A percentile compares a stretch with the other conserved stretches of the same genome.
Evolutionary conservation across 371 early-diverging fungal genomes (phyloP).

Genomic region (Mortierella sp.): DNA sequence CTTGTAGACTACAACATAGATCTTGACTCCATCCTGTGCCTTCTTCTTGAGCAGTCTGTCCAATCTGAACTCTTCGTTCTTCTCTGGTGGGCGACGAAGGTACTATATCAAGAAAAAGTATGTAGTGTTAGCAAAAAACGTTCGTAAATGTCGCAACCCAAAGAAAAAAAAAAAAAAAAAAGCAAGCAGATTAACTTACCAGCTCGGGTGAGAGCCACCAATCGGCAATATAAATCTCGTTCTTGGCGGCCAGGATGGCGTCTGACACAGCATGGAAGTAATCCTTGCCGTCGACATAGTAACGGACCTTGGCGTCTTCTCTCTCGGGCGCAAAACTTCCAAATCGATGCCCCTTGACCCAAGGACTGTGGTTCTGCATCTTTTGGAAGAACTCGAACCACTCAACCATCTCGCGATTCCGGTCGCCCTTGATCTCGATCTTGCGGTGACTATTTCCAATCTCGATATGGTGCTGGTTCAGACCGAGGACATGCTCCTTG

Average conservation of each 20-base stretch:
- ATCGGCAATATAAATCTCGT: slow-evolving; percentile 88
- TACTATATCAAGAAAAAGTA: slow-evolving; percentile 61
- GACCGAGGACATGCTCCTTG: slow-evolving; percentile 66
- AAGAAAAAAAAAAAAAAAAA: not conserved
- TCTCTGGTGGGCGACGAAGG: slow-evolving; percentile 80
- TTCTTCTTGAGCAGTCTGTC: slow-evolving; percentile 82
- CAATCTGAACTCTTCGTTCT: slow-evolving; percentile 84
- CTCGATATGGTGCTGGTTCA: slow-evolving; percentile 64
- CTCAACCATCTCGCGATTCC: slow-evolving; percentile 72
- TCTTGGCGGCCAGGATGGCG: slow-evolving; percentile 81
- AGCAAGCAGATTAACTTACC: slow-evolving; percentile 53
- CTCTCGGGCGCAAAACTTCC: slow-evolving; percentile 89
- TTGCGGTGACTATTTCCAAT: slow-evolving; percentile 71
- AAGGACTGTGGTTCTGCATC: slow-evolving; percentile 75
- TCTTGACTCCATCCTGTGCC: slow-evolving; percentile 86
- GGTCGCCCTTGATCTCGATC: slow-evolving; percentile 79
- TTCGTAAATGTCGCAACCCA: not conserved
- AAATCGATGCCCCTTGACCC: slow-evolving; percentile 78
- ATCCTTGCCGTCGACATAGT: slow-evolving; percentile 87
- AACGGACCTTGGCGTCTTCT: slow-evolving; percentile 74
- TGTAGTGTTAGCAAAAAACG: not conserved
- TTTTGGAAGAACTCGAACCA: slow-evolving; percentile 74
- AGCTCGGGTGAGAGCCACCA: slow-evolving; percentile 94
- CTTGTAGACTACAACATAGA: slow-evolving; percentile 93
- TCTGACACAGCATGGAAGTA: slow-evolving; percentile 88